A percentile compares a stretch with the other conserved stretches of the same genome.
These are phyloP conservation scores for Carex myosuroides DNA, from an alignment of 176 grass and related monocot genomes.

Conservation along the genomic window DNA sequence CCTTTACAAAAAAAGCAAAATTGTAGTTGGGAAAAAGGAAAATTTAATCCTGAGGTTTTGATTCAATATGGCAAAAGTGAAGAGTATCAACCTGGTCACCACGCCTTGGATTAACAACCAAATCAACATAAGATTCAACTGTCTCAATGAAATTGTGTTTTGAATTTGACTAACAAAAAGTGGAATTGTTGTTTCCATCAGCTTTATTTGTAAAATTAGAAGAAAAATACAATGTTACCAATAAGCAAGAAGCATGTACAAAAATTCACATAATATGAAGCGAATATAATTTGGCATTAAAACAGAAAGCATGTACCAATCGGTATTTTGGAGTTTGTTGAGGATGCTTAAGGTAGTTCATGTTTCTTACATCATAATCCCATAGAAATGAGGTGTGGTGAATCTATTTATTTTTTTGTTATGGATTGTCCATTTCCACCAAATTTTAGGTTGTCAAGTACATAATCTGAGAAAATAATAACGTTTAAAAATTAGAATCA, in stretches of 20 bases:
- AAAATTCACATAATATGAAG: not conserved
- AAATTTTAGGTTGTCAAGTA: slow-evolving; percentile 57
- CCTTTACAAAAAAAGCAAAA: too few relatives aligned
- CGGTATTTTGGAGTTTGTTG: slow-evolving; percentile 62
- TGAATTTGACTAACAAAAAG: too few relatives aligned
- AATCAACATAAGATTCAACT: too few relatives aligned
- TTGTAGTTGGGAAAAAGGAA: too few relatives aligned
- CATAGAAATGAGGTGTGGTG: slow-evolving; percentile 56
- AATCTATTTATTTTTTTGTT: slow-evolving; percentile 61
- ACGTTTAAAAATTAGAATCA: not conserved
- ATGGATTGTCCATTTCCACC: slow-evolving; percentile 94
- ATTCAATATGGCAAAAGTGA: too few relatives aligned
- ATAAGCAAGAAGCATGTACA: not conserved
- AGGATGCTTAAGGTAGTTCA: slow-evolving; percentile 79
- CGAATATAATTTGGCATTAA: not conserved
- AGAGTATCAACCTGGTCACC: too few relatives aligned
- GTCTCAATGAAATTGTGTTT: too few relatives aligned
- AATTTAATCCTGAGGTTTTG: too few relatives aligned
- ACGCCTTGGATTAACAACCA: too few relatives aligned
- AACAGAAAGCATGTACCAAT: slow-evolving; percentile 24
- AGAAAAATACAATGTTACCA: not conserved
- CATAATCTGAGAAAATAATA: slow-evolving; percentile 47
- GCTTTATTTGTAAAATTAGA: too few relatives aligned
- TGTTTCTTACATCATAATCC: slow-evolving; percentile 85
- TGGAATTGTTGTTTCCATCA: too few relatives aligned